Evolutionary conservation across 2,329 filamentous ascomycete genomes (phyloP).

Genomic region (Corynespora cassiicola): DNA sequence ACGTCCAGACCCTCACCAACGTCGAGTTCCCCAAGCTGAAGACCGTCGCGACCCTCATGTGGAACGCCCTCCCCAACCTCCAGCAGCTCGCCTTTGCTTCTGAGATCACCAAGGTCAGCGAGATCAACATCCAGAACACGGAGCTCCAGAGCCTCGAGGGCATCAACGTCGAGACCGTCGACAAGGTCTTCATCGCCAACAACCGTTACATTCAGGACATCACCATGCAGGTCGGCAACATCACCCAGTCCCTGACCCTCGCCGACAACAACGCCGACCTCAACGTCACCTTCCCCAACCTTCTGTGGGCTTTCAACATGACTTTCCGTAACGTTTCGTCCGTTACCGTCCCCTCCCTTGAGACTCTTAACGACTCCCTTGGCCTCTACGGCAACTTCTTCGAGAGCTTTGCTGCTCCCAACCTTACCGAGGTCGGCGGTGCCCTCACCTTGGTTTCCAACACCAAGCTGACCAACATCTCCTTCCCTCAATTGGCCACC

Average conservation of each 20-base stretch:
- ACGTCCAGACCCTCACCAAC: slow-evolving; percentile 71
- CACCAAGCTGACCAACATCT: slow-evolving; percentile 71
- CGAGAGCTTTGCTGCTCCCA: slow-evolving; percentile 66
- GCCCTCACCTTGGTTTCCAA: slow-evolving; percentile 66
- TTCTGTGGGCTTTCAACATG: slow-evolving; percentile 79
- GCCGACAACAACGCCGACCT: slow-evolving; percentile 80
- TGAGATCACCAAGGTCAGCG: slow-evolving; percentile 71
- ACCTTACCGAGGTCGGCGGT: slow-evolving; percentile 71
- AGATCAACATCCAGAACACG: slow-evolving; percentile 84
- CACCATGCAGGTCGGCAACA: slow-evolving; percentile 78
- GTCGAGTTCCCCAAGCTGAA: slow-evolving; percentile 72
- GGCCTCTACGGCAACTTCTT: slow-evolving; percentile 85
- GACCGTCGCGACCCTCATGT: slow-evolving; percentile 71
- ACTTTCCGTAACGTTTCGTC: slow-evolving; percentile 80
- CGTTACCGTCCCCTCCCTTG: slow-evolving; percentile 76
- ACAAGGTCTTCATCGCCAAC: slow-evolving; percentile 78
- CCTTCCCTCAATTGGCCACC: slow-evolving; percentile 70
- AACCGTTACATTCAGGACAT: slow-evolving; percentile 81
- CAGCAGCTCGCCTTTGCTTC: slow-evolving; percentile 65
- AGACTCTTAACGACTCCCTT: slow-evolving; percentile 76
- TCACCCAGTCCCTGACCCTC: slow-evolving; percentile 74
- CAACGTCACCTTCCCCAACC: slow-evolving; percentile 76
- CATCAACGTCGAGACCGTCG: slow-evolving; percentile 78
- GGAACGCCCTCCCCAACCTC: slow-evolving; percentile 73
- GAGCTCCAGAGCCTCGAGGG: slow-evolving; percentile 78